Percentiles rank a stretch among this genome's conserved stretches.
Evolutionary conservation across 208 protist genomes (phyloP).

Genomic region (Leishmania gerbilli): DNA sequence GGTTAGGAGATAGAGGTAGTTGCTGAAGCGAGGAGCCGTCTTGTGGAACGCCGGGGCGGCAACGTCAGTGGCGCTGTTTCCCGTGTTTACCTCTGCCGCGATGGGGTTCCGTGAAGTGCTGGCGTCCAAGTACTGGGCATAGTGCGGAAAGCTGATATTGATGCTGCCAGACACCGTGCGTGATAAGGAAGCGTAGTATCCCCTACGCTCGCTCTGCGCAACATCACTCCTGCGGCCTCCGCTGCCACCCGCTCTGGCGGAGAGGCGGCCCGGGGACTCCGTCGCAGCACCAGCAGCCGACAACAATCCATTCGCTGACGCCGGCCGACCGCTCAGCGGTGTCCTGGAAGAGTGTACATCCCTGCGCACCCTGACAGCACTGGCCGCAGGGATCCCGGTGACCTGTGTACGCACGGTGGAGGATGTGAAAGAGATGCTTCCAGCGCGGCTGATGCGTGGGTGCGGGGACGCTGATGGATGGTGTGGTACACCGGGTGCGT

Average conservation of each 20-base stretch:
- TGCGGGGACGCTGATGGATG: not conserved
- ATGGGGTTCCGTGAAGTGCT: not conserved
- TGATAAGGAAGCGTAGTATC: slow-evolving; percentile 10
- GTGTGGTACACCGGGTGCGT: not conserved
- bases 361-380: not conserved
- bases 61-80: not conserved
- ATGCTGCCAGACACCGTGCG: not conserved
- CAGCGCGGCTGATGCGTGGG: not conserved
- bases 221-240: not conserved
- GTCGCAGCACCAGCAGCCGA: not conserved
- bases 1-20: slow-evolving; percentile 11
- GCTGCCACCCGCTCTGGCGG: not conserved
- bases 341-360: not conserved
- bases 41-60: not conserved
- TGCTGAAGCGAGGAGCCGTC: slow-evolving; percentile 2
- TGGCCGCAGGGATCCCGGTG: not conserved
- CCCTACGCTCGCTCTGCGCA: slow-evolving; percentile 4
- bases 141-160: not conserved
- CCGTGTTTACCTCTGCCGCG: not conserved
- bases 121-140: slow-evolving; percentile 22
- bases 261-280: not conserved
- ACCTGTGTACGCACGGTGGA: not conserved
- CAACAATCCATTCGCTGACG: not conserved
- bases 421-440: not conserved
- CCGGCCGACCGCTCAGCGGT: not conserved